Evolutionary conservation across 2,329 filamentous ascomycete genomes (phyloP).

Genomic region (Fonsecaea monophora): DNA sequence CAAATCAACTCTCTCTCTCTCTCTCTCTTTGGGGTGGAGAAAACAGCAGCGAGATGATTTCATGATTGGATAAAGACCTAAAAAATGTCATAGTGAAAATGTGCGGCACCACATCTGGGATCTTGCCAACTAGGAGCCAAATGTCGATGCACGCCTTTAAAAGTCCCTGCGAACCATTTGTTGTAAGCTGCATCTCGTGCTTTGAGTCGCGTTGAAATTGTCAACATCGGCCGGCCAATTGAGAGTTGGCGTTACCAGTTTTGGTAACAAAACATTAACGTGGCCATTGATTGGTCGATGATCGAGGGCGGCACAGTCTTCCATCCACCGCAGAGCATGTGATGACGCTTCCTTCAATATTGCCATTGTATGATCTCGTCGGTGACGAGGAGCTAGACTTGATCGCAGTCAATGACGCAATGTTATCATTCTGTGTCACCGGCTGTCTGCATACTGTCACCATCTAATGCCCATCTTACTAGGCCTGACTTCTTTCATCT

Average conservation of each 20-base stretch:
- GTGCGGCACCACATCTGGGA: not conserved
- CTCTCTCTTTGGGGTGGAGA: not conserved
- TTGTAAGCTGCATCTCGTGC: not conserved
- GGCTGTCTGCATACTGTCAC: not conserved
- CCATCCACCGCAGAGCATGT: not conserved
- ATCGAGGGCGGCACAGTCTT: not conserved
- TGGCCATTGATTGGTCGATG: not conserved
- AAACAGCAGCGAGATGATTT: not conserved
- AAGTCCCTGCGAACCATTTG: not conserved
- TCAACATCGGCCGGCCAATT: no score
- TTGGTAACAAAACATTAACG: not conserved
- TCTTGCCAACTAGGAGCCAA: not conserved
- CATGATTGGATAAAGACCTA: not conserved
- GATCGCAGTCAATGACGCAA: not conserved
- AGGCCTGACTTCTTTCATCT: not conserved
- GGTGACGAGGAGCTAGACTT: not conserved
- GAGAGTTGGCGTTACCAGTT: no score
- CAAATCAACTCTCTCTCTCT: not conserved
- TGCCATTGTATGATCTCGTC: not conserved
- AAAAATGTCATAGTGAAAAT: not conserved
- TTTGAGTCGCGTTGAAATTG: not conserved
- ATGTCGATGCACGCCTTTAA: not conserved
- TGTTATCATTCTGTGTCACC: not conserved
- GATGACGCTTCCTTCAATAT: not conserved
- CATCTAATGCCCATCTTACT: not conserved